Conservation (phyloP, 2,329 filamentous ascomycete genomes). For the Boeremia lycopersici region DNA sequence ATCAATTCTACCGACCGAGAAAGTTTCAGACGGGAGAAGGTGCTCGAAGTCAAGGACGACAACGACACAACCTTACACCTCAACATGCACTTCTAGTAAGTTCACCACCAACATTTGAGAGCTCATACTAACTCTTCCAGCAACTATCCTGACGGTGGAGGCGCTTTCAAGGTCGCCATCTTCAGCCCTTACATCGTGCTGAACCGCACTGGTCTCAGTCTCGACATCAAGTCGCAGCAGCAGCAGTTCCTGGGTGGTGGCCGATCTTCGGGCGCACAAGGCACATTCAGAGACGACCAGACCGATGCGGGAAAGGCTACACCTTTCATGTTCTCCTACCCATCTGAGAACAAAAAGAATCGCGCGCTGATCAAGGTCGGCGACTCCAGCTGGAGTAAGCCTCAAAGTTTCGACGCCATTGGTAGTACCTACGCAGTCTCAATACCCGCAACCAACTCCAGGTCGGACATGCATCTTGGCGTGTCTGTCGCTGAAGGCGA, state of each 20-base stretch:
- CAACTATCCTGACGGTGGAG: constrained; percentile 86
- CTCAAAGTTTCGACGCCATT: constrained; percentile 96
- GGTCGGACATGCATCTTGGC: constrained; percentile 87
- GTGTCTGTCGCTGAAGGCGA: constrained; percentile 88
- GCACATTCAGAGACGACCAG: constrained; percentile 61
- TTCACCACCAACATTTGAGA: constrained; percentile 14
- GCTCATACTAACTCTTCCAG: constrained; percentile 29
- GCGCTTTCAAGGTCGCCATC: constrained; percentile 93
- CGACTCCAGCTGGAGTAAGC: constrained; percentile 94
- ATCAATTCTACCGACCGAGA: constrained; percentile 89
- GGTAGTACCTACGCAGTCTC: constrained; percentile 90
- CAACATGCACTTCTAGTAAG: constrained; percentile 84
- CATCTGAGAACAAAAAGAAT: constrained; percentile 87
- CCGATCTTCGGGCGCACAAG: constrained; percentile 79
- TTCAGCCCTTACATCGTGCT: constrained; percentile 94
- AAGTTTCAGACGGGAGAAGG: constrained; percentile 85
- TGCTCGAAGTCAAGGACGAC: constrained; percentile 81
- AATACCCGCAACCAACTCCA: constrained; percentile 71
- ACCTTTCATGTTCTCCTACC: constrained; percentile 96
- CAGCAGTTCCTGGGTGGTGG: constrained; percentile 14
- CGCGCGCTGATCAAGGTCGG: constrained; percentile 85
- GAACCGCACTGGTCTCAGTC: constrained; percentile 90
- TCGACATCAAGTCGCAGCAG: constrained; percentile 86
- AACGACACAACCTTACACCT: constrained; percentile 79
- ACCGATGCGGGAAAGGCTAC: constrained; percentile 73